Conservation (phyloP, 1,284 basidiomycete species). For the Sparassis latifolia region DNA sequence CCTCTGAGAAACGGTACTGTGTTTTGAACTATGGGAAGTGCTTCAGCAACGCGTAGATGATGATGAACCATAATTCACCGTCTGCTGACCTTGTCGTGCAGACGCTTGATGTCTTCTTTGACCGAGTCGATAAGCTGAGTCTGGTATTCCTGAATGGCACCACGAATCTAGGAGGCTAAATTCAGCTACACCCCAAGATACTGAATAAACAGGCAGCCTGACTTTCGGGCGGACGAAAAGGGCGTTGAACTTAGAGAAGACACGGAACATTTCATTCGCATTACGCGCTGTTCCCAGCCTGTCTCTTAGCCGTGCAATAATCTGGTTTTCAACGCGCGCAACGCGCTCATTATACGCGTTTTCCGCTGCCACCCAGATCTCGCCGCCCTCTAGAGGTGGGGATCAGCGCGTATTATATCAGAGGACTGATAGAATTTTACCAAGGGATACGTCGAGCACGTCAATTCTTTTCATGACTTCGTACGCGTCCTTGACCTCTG, state of each 20-base stretch:
- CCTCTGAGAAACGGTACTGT: constrained; percentile 92
- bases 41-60: too few species aligned
- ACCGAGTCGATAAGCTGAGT: constrained; percentile 97
- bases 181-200: not conserved
- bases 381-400: constrained; percentile 74
- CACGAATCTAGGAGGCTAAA: constrained; percentile 61
- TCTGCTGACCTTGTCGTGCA: constrained; percentile 78
- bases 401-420: not conserved
- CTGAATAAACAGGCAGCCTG: constrained; percentile 7
- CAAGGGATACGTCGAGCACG: constrained; percentile 87
- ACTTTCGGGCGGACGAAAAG: constrained; percentile 98
- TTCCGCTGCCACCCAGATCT: constrained; percentile 97
- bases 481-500: constrained; percentile 92
- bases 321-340: constrained; percentile 96
- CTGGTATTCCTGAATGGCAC: constrained; percentile 98
- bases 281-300: constrained; percentile 93
- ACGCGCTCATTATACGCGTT: constrained; percentile 97
- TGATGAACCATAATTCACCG: not conserved
- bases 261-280: constrained; percentile 98
- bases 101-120: constrained; percentile 92
- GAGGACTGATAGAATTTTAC: constrained; percentile 35
- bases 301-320: constrained; percentile 90
- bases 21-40: constrained; percentile 67
- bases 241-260: constrained; percentile 98
- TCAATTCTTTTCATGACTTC: constrained; percentile 95